A percentile compares a stretch with the other conserved stretches of the same genome.
Evolutionary conservation across 1,139 yeast genomes (phyloP).

Genomic region (Dujonia santamariae): DNA sequence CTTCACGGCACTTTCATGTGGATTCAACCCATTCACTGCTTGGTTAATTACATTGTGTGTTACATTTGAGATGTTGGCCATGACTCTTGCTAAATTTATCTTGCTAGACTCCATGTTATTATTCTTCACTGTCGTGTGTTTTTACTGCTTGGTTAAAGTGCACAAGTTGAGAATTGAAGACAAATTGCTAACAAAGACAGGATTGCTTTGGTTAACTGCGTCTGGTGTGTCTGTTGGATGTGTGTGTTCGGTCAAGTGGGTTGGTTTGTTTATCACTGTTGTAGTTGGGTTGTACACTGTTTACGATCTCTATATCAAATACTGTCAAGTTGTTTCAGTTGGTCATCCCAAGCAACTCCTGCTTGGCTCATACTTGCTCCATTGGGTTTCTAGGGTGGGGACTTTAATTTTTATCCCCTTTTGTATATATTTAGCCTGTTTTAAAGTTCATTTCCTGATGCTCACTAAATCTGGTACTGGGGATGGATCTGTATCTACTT

Average conservation of each 20-base stretch:
- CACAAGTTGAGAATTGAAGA: slow-evolving; percentile 39
- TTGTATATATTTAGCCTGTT: slow-evolving; percentile 62
- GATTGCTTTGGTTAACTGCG: slow-evolving; percentile 56
- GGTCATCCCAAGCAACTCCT: slow-evolving; percentile 25
- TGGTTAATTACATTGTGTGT: slow-evolving; percentile 60
- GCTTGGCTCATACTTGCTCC: slow-evolving; percentile 43
- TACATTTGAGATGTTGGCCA: slow-evolving; percentile 60
- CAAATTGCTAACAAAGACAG: slow-evolving; percentile 39
- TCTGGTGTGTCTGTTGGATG: slow-evolving; percentile 88
- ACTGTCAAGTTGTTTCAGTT: slow-evolving; percentile 31
- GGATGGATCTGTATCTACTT: slow-evolving; percentile 67
- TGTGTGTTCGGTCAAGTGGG: slow-evolving; percentile 95
- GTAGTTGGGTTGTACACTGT: slow-evolving; percentile 84
- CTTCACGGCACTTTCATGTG: slow-evolving; percentile 51
- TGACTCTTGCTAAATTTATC: slow-evolving; percentile 68
- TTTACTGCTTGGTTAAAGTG: slow-evolving; percentile 54
- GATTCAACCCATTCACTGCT: slow-evolving; percentile 42
- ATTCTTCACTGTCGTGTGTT: slow-evolving; percentile 66
- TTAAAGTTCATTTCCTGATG: slow-evolving; percentile 76
- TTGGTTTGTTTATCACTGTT: slow-evolving; percentile 82
- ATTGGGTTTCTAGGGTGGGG: slow-evolving; percentile 72
- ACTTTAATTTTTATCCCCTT: slow-evolving; percentile 74
- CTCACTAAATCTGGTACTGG: slow-evolving; percentile 79
- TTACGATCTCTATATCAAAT: slow-evolving; percentile 67
- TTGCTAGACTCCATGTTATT: slow-evolving; percentile 70